phyloP scores from a whole-genome alignment of 2,329 filamentous ascomycete genomes.

The Grosmannia huntii region DNA sequence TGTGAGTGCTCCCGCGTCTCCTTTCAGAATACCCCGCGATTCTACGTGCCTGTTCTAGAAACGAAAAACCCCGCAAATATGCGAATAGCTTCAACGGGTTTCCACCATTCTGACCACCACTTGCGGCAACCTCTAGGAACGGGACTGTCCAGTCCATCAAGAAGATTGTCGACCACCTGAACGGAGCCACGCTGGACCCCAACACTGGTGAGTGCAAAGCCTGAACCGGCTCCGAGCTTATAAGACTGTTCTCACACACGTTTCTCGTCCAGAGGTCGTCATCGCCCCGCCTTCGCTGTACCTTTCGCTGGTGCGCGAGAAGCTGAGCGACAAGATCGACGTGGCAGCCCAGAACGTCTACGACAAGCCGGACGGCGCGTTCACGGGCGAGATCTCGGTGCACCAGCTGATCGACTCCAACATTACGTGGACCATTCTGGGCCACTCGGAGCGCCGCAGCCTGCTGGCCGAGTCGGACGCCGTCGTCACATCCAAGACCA shows the following conservation, averaged over 20 bases:
- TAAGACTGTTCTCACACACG: background rate
- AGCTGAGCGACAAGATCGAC: constrained; percentile 61
- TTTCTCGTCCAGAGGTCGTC: constrained; percentile 63
- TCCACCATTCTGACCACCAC: background rate
- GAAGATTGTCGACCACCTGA: constrained; percentile 80
- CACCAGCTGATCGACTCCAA: constrained; percentile 79
- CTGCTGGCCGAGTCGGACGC: constrained; percentile 78
- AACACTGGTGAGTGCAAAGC: constrained; percentile 43
- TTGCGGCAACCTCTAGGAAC: constrained; percentile 52
- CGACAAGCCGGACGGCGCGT: constrained; percentile 93
- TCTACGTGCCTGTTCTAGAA: constrained; percentile 6
- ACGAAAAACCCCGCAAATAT: constrained; percentile 12
- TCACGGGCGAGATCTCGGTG: constrained; percentile 92
- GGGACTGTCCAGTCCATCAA: constrained; percentile 82
- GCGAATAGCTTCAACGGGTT: constrained; percentile 12
- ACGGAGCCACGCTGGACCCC: constrained; percentile 67
- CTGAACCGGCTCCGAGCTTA: background rate
- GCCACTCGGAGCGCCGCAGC: constrained; percentile 89
- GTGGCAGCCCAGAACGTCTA: constrained; percentile 95
- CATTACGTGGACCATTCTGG: constrained; percentile 82
- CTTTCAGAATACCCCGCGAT: constrained; percentile 15
- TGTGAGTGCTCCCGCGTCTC: constrained; percentile 43
- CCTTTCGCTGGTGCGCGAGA: constrained; percentile 73
- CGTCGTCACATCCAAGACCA: constrained; percentile 86
- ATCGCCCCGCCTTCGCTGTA: constrained; percentile 85